These are phyloP conservation scores for Verticillium nubilum DNA, from an alignment of 2,329 filamentous ascomycete species.

Conservation along the genomic window DNA sequence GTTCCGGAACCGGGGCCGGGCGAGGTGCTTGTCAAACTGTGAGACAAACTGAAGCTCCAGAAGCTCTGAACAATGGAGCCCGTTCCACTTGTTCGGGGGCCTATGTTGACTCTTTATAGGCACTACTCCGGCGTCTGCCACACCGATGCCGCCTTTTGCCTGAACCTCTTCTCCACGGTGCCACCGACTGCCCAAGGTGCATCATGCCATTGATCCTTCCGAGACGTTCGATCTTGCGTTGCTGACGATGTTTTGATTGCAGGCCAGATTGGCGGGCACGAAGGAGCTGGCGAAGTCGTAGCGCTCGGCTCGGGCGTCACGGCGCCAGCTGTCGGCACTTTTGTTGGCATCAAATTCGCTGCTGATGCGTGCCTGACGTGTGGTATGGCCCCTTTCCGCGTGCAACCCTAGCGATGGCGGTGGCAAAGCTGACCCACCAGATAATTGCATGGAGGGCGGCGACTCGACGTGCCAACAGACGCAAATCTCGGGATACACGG, in stretches of 20 bases:
- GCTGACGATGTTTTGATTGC: not conserved
- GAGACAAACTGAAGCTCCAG: not conserved
- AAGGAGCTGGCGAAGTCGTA: conserved; percentile 15
- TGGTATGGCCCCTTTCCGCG: conserved; percentile 7
- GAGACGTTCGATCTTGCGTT: not conserved
- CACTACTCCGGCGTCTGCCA: conserved; percentile 20
- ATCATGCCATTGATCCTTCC: not conserved
- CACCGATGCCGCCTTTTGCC: conserved; percentile 19
- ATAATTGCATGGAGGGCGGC: conserved; percentile 14
- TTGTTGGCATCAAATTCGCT: conserved; percentile 16
- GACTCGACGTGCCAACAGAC: conserved; percentile 14
- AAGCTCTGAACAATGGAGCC: not conserved
- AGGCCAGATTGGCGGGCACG: conserved; percentile 16
- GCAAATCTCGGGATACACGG: conserved; percentile 19
- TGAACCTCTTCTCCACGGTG: conserved; percentile 12
- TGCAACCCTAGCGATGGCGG: not conserved
- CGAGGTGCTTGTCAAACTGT: conserved; percentile 18
- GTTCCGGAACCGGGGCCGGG: conserved; percentile 17
- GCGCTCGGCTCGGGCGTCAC: conserved; percentile 10
- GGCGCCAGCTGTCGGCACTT: conserved; percentile 8
- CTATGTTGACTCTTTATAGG: conserved; percentile 3
- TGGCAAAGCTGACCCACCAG: conserved; percentile 3
- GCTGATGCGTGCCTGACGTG: conserved; percentile 15
- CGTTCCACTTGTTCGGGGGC: not conserved
- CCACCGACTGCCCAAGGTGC: not conserved